phyloP scores from a whole-genome alignment of 2,329 filamentous ascomycete species.

The Pestalotiopsis sp. region DNA sequence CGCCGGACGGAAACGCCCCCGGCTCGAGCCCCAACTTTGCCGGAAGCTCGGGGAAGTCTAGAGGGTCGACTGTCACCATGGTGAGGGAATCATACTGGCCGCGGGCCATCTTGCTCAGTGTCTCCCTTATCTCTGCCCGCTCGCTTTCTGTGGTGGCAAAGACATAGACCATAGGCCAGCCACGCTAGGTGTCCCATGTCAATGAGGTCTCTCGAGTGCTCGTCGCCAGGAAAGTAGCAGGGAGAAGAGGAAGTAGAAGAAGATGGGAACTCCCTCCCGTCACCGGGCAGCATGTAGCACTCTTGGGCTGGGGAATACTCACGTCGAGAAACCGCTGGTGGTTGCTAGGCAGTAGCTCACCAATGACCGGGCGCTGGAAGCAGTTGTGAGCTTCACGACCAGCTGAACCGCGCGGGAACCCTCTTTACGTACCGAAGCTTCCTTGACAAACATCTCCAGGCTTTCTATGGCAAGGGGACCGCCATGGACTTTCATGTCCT shows the following conservation, averaged over 20 bases:
- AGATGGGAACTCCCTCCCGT: too few relatives aligned
- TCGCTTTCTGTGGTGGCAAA: slow-evolving; percentile 33
- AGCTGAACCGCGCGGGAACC: too few relatives aligned
- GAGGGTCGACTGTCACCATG: slow-evolving; percentile 36
- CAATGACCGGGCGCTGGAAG: slow-evolving; percentile 29
- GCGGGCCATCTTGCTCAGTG: slow-evolving; percentile 33
- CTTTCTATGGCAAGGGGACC: slow-evolving; percentile 18
- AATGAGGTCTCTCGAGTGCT: neutral
- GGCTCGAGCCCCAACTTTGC: slow-evolving; percentile 33
- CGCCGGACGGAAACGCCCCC: slow-evolving; percentile 31
- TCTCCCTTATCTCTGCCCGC: slow-evolving; percentile 29
- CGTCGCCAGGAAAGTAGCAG: neutral
- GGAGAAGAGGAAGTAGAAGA: neutral
- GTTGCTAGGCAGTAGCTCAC: slow-evolving; percentile 34
- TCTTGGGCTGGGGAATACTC: slow-evolving; percentile 17
- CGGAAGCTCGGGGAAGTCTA: slow-evolving; percentile 37
- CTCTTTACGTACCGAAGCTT: slow-evolving; percentile 18
- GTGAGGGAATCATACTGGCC: slow-evolving; percentile 37
- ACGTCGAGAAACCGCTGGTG: slow-evolving; percentile 37
- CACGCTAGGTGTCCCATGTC: slow-evolving; percentile 22
- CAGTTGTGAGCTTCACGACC: neutral
- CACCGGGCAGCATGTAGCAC: too few relatives aligned
- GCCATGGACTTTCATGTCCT: slow-evolving; percentile 22
- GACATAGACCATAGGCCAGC: slow-evolving; percentile 40
- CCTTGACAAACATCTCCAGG: slow-evolving; percentile 30